Conservation (phyloP, 306 rosid species). For the Lablab purpureus region DNA sequence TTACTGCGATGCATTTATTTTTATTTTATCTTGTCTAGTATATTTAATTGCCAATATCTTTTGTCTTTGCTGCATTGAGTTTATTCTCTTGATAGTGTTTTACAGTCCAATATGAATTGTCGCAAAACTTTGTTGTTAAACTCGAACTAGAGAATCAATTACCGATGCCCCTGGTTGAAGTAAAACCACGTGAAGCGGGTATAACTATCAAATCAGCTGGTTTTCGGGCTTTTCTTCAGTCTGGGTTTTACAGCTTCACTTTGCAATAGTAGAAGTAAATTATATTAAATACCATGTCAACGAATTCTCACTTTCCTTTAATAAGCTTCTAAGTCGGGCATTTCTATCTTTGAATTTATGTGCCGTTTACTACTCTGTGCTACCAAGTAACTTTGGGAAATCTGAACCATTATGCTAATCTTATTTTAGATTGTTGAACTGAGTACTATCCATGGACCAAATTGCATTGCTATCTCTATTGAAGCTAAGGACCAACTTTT, state of each 20-base stretch:
- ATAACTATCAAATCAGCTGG: background rate
- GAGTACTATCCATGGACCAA: slow-evolving; percentile 72
- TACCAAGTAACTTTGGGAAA: slow-evolving; percentile 7
- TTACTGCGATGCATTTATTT: background rate
- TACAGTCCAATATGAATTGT: background rate
- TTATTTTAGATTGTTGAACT: slow-evolving; percentile 72
- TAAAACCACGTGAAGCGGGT: background rate
- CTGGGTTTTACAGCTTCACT: background rate
- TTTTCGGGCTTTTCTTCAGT: background rate
- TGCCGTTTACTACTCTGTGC: background rate
- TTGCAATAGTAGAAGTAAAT: background rate
- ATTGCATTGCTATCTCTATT: slow-evolving; percentile 61
- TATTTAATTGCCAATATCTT: background rate
- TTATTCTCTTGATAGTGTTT: background rate
- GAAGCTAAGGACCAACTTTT: slow-evolving; percentile 69
- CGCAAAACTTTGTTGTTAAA: background rate
- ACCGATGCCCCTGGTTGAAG: background rate
- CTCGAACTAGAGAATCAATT: background rate
- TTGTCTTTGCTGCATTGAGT: background rate
- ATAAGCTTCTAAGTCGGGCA: too few relatives aligned
- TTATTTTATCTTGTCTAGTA: background rate
- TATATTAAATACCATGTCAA: background rate
- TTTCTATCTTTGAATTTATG: background rate
- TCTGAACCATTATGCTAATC: slow-evolving; percentile 20
- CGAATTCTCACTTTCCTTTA: background rate